Percentiles rank a stretch among this genome's conserved stretches.
These are phyloP conservation scores for Pythium scleroteichum DNA, from an alignment of 352 stramenopile genomes.

Conservation along the genomic window DNA sequence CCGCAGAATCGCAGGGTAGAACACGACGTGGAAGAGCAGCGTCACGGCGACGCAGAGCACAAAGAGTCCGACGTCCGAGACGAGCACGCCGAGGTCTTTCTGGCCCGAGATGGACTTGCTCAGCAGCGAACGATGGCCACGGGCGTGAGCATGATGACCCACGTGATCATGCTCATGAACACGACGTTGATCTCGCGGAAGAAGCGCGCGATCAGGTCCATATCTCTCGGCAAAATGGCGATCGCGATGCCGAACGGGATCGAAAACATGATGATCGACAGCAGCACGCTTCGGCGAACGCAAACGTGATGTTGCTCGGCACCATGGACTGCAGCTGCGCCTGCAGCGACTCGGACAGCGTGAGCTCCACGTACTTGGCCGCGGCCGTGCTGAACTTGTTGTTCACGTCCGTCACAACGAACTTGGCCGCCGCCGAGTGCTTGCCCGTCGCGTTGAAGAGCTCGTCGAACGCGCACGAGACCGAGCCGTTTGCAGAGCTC, in stretches of 20 bases:
- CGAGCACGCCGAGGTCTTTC: slow-evolving; percentile 25
- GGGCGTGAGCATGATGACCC: slow-evolving; percentile 34
- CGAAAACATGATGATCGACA: slow-evolving; percentile 6
- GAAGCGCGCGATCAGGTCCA: not conserved
- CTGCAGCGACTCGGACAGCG: slow-evolving; percentile 9
- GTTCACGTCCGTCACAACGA: slow-evolving; percentile 22
- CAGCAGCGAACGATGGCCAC: slow-evolving; percentile 34
- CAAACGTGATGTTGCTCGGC: not conserved
- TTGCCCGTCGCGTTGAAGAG: slow-evolving; percentile 10
- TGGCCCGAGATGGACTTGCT: slow-evolving; percentile 21
- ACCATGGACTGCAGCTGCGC: slow-evolving; percentile 1
- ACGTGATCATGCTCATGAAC: slow-evolving; percentile 29
- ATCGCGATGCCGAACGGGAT: slow-evolving; percentile 2
- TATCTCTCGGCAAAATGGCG: not conserved
- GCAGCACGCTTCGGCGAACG: slow-evolving; percentile 2
- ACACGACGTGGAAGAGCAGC: slow-evolving; percentile 18
- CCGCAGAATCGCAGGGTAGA: slow-evolving; percentile 31
- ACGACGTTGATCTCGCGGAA: slow-evolving; percentile 6
- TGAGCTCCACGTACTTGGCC: not conserved
- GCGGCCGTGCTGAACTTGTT: slow-evolving; percentile 6
- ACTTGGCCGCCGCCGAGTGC: slow-evolving; percentile 13
- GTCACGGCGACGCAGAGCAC: slow-evolving; percentile 19
- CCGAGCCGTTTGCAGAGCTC: slow-evolving; percentile 12
- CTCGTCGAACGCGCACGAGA: slow-evolving; percentile 13
- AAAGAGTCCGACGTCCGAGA: slow-evolving; percentile 34